Evolutionary conservation across 108 stramenopile species (phyloP), one percentile per base, ranked within the genome.

Genomic region (Poteriospumella lacustris): DNA sequence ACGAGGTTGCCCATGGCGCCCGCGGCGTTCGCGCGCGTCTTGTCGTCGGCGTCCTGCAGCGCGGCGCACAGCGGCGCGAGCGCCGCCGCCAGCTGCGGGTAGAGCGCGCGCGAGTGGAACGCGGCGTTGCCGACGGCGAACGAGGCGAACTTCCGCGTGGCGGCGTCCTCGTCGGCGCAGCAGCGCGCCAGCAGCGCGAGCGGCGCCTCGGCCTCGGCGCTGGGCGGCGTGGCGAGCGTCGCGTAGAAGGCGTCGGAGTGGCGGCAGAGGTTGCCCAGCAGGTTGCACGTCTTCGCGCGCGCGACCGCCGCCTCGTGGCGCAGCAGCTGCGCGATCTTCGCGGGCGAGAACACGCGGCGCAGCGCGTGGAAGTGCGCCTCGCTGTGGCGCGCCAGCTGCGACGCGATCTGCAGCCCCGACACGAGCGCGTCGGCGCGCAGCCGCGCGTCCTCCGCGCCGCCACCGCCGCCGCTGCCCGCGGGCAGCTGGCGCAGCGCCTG

Each of bases 81-180:
- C 28, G 68, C 70, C 33, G 75, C 36, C 26, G 43, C 60, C 12
- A 88, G 82, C 2, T 40, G 52, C 1, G 80, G 40, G 78, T 88
- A 88, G 5, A 88, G 73, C 15, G 38, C 43, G 31, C 68, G 52
- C 34, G 58, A 79, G 81, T 88, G 88, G 72, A 85, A 88, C 5
- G 88, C 88, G 12, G 87, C 87, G 67, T 88, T 88, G 26, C 88
- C 88, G 28, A 88, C 78, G 19, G 87, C 87, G 43, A 88, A 87
- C 81, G 70, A 81, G 19, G 87, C 86, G 36, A 88, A 85, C 82
- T 87, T 87, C 19, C 85, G 58, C 0, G 86, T 75, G 29, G 76
- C 59, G 15, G 75, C 59, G 82, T 86, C 87, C 36, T 19, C 75
- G 68, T 86, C 85, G 33, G 26, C 43, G 47, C 38, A 39, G 9